A percentile compares a stretch with the other conserved stretches of the same genome.
Conservation (phyloP, 202 grass and related monocot genomes). For the Digitaria exilis region DNA sequence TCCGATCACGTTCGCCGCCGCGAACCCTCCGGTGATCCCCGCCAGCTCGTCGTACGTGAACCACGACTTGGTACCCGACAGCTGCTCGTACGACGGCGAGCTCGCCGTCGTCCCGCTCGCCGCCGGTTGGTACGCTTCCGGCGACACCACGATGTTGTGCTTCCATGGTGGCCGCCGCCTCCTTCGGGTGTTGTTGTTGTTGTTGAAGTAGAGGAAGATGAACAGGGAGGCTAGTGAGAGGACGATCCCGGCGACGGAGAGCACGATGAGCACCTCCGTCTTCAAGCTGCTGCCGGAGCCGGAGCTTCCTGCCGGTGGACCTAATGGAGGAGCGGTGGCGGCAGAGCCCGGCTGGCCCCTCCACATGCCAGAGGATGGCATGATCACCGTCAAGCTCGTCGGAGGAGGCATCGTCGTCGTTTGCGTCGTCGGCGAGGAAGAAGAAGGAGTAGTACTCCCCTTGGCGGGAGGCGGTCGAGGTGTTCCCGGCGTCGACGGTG, state of each 20-base stretch:
- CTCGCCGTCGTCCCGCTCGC: no score
- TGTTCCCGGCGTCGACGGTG: neutral
- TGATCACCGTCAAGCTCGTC: conserved; percentile 16
- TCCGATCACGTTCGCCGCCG: conserved; percentile 63
- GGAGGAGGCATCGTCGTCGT: neutral
- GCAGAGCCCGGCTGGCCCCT: neutral
- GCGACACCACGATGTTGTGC: neutral
- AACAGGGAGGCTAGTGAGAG: conserved; percentile 39
- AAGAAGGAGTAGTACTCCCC: conserved; percentile 3
- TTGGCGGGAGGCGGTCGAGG: neutral
- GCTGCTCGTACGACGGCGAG: conserved; percentile 40
- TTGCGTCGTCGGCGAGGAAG: neutral
- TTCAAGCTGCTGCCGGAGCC: neutral
- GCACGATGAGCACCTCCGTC: conserved; percentile 35
- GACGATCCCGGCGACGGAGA: conserved; percentile 47
- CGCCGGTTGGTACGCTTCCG: conserved; percentile 33
- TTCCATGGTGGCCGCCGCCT: conserved; percentile 21
- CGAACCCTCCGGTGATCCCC: conserved; percentile 66
- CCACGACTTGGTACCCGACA: conserved; percentile 46
- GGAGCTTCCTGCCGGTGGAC: neutral
- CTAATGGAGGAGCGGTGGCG: neutral
- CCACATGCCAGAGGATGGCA: conserved; percentile 7
- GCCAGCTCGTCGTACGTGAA: conserved; percentile 78
- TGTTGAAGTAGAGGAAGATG: conserved; percentile 16
- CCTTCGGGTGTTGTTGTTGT: conserved; percentile 12